Evolutionary conservation across 495 filamentous ascomycete genomes (phyloP).

Genomic region (Penicillium herquei): DNA sequence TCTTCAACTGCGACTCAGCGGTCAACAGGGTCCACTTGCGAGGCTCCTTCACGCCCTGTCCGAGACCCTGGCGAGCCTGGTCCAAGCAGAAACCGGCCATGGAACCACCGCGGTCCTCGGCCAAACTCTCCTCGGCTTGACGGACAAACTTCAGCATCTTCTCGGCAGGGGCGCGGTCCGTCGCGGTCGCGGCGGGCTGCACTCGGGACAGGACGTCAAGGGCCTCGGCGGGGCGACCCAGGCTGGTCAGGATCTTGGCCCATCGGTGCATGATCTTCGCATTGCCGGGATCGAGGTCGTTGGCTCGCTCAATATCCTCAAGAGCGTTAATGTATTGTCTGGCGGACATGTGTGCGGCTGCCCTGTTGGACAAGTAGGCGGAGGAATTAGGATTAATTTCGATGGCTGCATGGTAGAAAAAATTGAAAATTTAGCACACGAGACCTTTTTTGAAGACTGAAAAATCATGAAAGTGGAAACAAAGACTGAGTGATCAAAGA

Average conservation of each 20-base stretch:
- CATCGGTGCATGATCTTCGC: slow-evolving; percentile 83
- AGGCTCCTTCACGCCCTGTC: slow-evolving; percentile 68
- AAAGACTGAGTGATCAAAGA: neutral
- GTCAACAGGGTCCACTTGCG: slow-evolving; percentile 91
- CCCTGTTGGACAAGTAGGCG: slow-evolving; percentile 92
- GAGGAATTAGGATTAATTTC: slow-evolving; percentile 65
- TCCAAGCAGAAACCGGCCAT: slow-evolving; percentile 93
- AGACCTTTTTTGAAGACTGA: neutral
- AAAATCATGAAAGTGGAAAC: too few relatives aligned
- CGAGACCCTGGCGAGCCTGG: slow-evolving; percentile 78
- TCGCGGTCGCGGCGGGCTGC: slow-evolving; percentile 70
- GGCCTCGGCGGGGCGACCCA: slow-evolving; percentile 84
- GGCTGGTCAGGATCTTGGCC: slow-evolving; percentile 80
- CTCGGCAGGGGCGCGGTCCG: slow-evolving; percentile 74
- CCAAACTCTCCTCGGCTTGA: slow-evolving; percentile 74
- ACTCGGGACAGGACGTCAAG: slow-evolving; percentile 67
- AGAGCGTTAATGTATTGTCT: slow-evolving; percentile 74
- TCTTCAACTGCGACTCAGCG: slow-evolving; percentile 91
- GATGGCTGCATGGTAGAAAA: slow-evolving; percentile 59
- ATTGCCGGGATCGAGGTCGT: slow-evolving; percentile 78
- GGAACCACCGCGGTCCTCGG: slow-evolving; percentile 70
- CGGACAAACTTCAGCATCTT: slow-evolving; percentile 80
- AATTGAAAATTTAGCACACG: slow-evolving; percentile 9
- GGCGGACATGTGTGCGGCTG: slow-evolving; percentile 87
- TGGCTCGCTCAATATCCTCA: slow-evolving; percentile 77